These are phyloP conservation scores for Rhodotorula sp. DNA, from an alignment of 1,284 basidiomycete genomes.

Conservation along the genomic window DNA sequence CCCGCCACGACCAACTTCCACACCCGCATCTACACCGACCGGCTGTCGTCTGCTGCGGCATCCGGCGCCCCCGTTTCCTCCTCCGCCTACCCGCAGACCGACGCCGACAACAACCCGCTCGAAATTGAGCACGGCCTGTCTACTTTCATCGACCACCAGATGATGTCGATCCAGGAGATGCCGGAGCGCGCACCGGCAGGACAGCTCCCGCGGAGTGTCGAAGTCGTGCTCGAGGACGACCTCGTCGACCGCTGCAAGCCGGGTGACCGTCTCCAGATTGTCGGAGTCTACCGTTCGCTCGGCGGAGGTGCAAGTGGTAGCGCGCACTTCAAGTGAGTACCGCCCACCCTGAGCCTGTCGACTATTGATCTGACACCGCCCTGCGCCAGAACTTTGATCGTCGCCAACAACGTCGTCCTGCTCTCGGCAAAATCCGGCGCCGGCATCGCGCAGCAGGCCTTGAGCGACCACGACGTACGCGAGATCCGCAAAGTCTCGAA, in stretches of 20 bases:
- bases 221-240: slow-evolving; percentile 95
- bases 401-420: slow-evolving; percentile 95
- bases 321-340: slow-evolving; percentile 74
- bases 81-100: slow-evolving; percentile 85
- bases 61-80: slow-evolving; percentile 77
- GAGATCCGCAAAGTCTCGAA: slow-evolving; percentile 93
- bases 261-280: slow-evolving; percentile 94
- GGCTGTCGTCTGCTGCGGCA: slow-evolving; percentile 68
- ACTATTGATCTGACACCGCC: neutral
- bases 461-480: slow-evolving; percentile 93
- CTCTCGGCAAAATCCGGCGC: slow-evolving; percentile 94
- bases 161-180: slow-evolving; percentile 99
- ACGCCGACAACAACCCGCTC: slow-evolving; percentile 81
- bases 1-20: slow-evolving; percentile 81
- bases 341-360: no score
- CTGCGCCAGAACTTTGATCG: slow-evolving; percentile 72
- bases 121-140: slow-evolving; percentile 92
- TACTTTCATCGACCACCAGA: slow-evolving; percentile 93
- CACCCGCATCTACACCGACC: slow-evolving; percentile 87
- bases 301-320: slow-evolving; percentile 80
- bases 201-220: slow-evolving; percentile 90
- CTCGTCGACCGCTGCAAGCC: slow-evolving; percentile 97
- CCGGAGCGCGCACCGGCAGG: slow-evolving; percentile 97
- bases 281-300: slow-evolving; percentile 90
- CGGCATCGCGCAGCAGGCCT: slow-evolving; percentile 78